Percentiles rank a stretch among this genome's conserved stretches.
phyloP scores from a whole-genome alignment of 2,329 filamentous ascomycete species.

The Lachnellula arida region DNA sequence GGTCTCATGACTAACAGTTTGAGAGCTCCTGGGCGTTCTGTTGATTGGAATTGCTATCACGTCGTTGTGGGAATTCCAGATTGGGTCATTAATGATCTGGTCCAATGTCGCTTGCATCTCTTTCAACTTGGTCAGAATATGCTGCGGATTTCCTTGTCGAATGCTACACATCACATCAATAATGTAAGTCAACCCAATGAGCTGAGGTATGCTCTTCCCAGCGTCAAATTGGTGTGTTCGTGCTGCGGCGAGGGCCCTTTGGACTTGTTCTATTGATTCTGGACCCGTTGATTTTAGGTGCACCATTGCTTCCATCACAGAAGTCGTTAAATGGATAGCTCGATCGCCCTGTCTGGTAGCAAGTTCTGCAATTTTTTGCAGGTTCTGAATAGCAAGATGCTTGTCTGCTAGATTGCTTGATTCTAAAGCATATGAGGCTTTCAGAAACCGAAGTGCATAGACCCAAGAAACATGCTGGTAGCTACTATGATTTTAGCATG shows the following conservation, averaged over 20 bases:
- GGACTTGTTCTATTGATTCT: conserved; percentile 65
- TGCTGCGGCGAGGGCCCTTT: conserved; percentile 68
- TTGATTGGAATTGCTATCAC: conserved; percentile 51
- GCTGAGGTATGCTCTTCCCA: conserved; percentile 58
- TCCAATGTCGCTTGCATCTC: conserved; percentile 60
- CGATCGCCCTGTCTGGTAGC: conserved; percentile 58
- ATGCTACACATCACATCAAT: conserved; percentile 68
- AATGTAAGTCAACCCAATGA: conserved; percentile 60
- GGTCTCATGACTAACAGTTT: conserved; percentile 54
- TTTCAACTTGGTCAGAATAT: conserved; percentile 55
- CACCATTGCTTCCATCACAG: conserved; percentile 64
- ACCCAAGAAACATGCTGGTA: conserved; percentile 68
- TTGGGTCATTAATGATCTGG: conserved; percentile 37
- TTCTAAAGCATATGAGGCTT: conserved; percentile 64
- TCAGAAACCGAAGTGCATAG: conserved; percentile 72
- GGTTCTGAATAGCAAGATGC: conserved; percentile 60
- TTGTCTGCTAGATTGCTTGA: conserved; percentile 56
- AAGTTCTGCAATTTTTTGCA: conserved; percentile 57
- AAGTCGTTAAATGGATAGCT: conserved; percentile 60
- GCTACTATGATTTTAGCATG: conserved; percentile 19
- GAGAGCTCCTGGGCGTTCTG: conserved; percentile 42
- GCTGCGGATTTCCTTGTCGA: conserved; percentile 54
- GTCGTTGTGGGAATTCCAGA: conserved; percentile 37
- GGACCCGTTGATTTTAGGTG: conserved; percentile 60
- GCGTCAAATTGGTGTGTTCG: conserved; percentile 65